Evolutionary conservation across 1,284 basidiomycete species (phyloP).

Genomic region (Tilletiaria anomala): DNA sequence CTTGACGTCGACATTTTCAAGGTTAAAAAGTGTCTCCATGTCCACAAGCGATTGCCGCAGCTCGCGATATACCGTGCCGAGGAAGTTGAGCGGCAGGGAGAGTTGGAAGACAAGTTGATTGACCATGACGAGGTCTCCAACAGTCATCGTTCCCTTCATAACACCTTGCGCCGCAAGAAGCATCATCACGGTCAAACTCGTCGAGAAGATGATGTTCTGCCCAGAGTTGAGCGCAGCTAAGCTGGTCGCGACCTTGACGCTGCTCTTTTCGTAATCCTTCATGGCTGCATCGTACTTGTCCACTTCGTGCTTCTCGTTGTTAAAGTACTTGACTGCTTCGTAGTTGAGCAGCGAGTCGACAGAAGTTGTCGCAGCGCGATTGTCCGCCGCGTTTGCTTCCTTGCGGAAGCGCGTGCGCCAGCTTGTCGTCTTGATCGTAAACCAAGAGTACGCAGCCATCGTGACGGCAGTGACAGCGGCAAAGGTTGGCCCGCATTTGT

Average conservation of each 20-base stretch:
- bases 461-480: constrained; percentile 75
- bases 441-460: constrained; percentile 87
- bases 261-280: constrained; percentile 72
- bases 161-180: constrained; percentile 89
- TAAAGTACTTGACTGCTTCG: constrained; percentile 98
- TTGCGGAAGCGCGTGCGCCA: constrained; percentile 94
- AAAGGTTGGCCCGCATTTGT: constrained; percentile 93
- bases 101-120: constrained; percentile 99
- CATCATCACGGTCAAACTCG: constrained; percentile 86
- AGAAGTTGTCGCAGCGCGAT: constrained; percentile 80
- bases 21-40: constrained; percentile 88
- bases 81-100: constrained; percentile 85
- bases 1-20: constrained; percentile 67
- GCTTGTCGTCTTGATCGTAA: constrained; percentile 83
- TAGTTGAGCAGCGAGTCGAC: constrained; percentile 95
- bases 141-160: constrained; percentile 85
- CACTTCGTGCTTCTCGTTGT: constrained; percentile 85
- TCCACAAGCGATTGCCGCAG: constrained; percentile 85
- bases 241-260: constrained; percentile 86
- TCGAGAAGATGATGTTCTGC: constrained; percentile 89
- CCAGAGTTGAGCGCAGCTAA: constrained; percentile 87
- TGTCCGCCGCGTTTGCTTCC: constrained; percentile 89
- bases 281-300: constrained; percentile 82
- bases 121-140: constrained; percentile 95
- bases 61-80: constrained; percentile 93